These are phyloP conservation scores for Phytophthora hibernalis DNA, from an alignment of 352 stramenopile species.

Conservation along the genomic window DNA sequence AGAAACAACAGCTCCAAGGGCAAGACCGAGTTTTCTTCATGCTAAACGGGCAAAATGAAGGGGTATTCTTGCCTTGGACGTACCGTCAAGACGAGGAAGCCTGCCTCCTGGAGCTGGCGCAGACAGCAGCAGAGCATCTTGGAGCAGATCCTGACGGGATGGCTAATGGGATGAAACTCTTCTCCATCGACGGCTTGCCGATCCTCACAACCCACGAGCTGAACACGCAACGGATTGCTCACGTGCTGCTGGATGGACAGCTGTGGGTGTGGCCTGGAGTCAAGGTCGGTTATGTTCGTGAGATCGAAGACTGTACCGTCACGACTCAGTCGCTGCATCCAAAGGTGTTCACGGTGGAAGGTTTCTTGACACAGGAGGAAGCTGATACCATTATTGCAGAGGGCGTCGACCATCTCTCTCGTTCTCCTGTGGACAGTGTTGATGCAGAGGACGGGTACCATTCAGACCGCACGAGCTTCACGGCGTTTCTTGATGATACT, in stretches of 20 bases:
- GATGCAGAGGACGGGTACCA: conserved; percentile 70
- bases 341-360: conserved; percentile 71
- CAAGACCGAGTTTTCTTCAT: conserved; percentile 64
- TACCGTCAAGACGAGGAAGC: conserved; percentile 21
- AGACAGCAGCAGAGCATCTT: conserved; percentile 42
- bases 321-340: conserved; percentile 68
- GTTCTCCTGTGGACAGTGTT: conserved; percentile 64
- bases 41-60: conserved; percentile 74
- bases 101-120: conserved; percentile 60
- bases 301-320: conserved; percentile 58
- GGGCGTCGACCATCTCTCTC: conserved; percentile 52
- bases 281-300: conserved; percentile 64
- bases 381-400: conserved; percentile 61
- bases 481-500: conserved; percentile 72
- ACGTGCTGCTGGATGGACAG: conserved; percentile 74
- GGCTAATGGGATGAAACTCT: conserved; percentile 63
- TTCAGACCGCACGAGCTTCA: conserved; percentile 69
- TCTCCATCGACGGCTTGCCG: conserved; percentile 57
- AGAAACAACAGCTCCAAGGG: conserved; percentile 37
- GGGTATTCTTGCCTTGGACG: conserved; percentile 52
- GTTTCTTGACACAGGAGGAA: conserved; percentile 68
- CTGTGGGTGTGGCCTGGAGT: conserved; percentile 84
- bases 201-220: conserved; percentile 52
- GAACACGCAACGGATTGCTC: conserved; percentile 51
- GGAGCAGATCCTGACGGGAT: conserved; percentile 56